Base-by-base conservation (phyloP, 2,329 filamentous ascomycete species). In the Sporothrix sp. region DNA sequence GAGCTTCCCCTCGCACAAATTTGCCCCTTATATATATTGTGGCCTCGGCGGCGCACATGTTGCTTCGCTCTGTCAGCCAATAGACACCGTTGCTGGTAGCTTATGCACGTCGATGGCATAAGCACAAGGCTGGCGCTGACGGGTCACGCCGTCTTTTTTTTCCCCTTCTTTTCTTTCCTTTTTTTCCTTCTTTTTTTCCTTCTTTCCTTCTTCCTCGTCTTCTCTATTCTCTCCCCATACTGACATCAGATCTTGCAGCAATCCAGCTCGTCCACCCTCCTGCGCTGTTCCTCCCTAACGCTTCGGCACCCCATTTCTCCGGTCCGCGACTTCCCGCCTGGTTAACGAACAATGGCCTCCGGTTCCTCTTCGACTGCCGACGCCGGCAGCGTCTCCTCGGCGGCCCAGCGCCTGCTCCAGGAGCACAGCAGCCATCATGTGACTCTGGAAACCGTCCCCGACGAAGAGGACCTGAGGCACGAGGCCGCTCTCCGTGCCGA, bases 361-460 rank as follows among this genome's bases (percentile, higher is more conserved):
- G 58, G 57, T 54, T 56, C 60, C 38, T 40, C 58, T 27, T 45
- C 58, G 44, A 63, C 64, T 56, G 54, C 64, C 58, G 66, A 69
- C 49, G 52, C 60, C 52, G 65, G 62, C 57, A 61, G 62, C 55
- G 71, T 75, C 64, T 67, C 72, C 53, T 78, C 76, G 53, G 73
- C 73, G 52, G 76, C 76, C 38, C 78, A 84, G 67, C 76, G 75
- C 69, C 76, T 86, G 56, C 73, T 80, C 61, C 73, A 82, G 62
- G 76, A 81, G 66, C 83, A 86, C 59, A 67, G 75, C 58, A 67
- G 75, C 58, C 75, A 74, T 55, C 75, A 80, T 61, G 77, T 78
- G 57, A 89, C 82, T 21, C 76, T 95, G 57, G 89, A 95, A 67
- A 88, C 95, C 44, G 81, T 78, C 35, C 74, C 77, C 25, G 89